Percentiles rank a stretch among this genome's conserved stretches.
These are phyloP conservation scores for Euryodendron excelsum DNA, from an alignment of 148 eudicot genomes.

Conservation along the genomic window DNA sequence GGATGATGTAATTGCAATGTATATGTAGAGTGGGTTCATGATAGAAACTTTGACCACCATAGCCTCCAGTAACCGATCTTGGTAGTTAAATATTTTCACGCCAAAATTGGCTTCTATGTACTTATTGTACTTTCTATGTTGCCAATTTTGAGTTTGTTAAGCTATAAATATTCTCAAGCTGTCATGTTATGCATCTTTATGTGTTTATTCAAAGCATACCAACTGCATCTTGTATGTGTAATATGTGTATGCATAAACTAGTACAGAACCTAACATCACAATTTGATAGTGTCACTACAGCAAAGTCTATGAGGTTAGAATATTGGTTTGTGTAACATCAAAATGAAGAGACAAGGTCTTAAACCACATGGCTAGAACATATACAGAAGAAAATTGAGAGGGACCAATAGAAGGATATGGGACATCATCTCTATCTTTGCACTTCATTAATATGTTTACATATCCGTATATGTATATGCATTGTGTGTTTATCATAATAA, in stretches of 20 bases:
- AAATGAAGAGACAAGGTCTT: not conserved
- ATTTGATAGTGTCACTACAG: not conserved
- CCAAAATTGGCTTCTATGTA: not conserved
- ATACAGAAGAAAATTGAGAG: not conserved
- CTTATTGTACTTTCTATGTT: not conserved
- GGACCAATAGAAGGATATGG: not conserved
- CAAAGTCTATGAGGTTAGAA: not conserved
- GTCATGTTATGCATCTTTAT: not conserved
- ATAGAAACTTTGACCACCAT: not conserved
- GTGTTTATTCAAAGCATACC: not conserved
- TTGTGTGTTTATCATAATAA: too few relatives aligned
- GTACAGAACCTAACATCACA: not conserved
- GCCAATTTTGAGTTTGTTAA: not conserved
- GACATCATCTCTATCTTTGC: not conserved
- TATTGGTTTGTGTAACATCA: not conserved
- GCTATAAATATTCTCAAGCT: not conserved
- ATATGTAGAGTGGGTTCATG: not conserved
- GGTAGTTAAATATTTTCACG: not conserved
- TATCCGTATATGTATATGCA: too few relatives aligned
- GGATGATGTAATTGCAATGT: too few relatives aligned
- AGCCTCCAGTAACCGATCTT: not conserved
- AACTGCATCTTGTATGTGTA: too few relatives aligned
- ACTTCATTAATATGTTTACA: conserved; percentile 6
- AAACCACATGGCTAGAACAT: not conserved
- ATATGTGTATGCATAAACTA: not conserved